phyloP scores from a whole-genome alignment of 208 protist species.

The Trypanosoma congolense region DNA sequence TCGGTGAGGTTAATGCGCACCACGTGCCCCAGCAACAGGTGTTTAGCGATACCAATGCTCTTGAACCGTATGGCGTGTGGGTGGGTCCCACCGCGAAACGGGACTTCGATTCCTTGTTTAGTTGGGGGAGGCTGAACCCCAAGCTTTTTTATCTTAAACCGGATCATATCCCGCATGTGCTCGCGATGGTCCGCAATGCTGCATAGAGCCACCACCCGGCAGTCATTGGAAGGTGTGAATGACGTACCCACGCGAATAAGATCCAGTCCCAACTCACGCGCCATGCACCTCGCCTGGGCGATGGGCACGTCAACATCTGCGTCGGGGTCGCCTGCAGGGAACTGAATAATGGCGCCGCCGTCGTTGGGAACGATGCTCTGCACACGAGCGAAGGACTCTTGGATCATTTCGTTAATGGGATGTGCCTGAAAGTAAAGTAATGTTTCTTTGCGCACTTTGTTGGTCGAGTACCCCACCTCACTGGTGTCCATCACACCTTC shows the following conservation, averaged over 20 bases:
- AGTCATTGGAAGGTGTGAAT: slow-evolving; percentile 63
- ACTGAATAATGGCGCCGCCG: slow-evolving; percentile 3
- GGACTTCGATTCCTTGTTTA: slow-evolving; percentile 67
- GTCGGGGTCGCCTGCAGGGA: slow-evolving; percentile 24
- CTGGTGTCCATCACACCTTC: slow-evolving; percentile 77
- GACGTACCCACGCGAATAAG: slow-evolving; percentile 72
- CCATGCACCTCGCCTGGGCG: slow-evolving; percentile 69
- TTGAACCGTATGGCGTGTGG: slow-evolving; percentile 87
- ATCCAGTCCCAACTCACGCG: slow-evolving; percentile 69
- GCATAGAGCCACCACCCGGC: slow-evolving; percentile 74
- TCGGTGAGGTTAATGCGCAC: slow-evolving; percentile 80
- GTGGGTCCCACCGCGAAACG: slow-evolving; percentile 80
- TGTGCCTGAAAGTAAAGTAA: slow-evolving; percentile 81
- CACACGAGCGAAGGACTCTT: slow-evolving; percentile 80
- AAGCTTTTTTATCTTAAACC: slow-evolving; percentile 81
- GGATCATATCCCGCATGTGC: slow-evolving; percentile 75
- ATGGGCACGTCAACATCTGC: slow-evolving; percentile 68
- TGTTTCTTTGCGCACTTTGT: slow-evolving; percentile 67
- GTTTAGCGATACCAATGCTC: slow-evolving; percentile 71
- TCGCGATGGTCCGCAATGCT: slow-evolving; percentile 77
- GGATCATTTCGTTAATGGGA: slow-evolving; percentile 89
- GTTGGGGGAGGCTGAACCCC: slow-evolving; percentile 75
- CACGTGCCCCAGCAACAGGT: slow-evolving; percentile 64
- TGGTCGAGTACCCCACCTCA: slow-evolving; percentile 57
- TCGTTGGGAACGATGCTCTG: slow-evolving; percentile 23